phyloP scores from a whole-genome alignment of 805 yeast genomes.

The Debaryomyces castellii region DNA sequence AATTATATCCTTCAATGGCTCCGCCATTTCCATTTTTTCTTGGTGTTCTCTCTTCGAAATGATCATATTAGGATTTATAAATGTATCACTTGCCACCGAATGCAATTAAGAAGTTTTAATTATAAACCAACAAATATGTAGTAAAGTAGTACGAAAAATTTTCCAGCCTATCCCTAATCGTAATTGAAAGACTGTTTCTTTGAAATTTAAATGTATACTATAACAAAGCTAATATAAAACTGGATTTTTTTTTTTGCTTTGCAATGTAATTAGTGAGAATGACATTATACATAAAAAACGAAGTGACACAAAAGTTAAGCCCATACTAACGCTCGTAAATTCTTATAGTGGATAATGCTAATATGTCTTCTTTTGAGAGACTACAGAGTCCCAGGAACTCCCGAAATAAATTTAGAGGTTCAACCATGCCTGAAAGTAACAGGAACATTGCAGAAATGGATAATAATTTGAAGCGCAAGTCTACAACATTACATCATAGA shows the following conservation, averaged over 20 bases:
- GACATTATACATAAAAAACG: background rate
- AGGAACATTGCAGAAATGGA: too few relatives aligned
- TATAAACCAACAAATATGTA: background rate
- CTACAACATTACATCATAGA: background rate
- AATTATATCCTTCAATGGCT: constrained; percentile 31
- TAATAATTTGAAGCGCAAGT: background rate
- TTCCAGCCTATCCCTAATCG: background rate
- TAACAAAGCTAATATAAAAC: background rate
- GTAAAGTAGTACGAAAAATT: background rate
- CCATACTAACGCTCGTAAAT: too few relatives aligned
- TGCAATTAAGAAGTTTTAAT: background rate
- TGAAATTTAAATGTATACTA: background rate
- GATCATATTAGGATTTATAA: constrained; percentile 22
- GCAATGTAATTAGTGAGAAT: background rate
- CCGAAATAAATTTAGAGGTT: background rate
- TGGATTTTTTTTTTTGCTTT: too few relatives aligned
- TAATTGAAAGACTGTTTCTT: background rate
- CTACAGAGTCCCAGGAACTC: too few relatives aligned
- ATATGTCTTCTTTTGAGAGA: too few relatives aligned
- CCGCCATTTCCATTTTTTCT: constrained; percentile 25
- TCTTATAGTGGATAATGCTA: too few relatives aligned
- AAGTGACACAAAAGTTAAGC: background rate
- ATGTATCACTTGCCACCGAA: background rate
- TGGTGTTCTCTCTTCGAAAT: constrained; percentile 29
- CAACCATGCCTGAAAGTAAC: background rate